Evolutionary conservation across 768 basidiomycete species (phyloP), one percentile per base, ranked within the genome.

Genomic region (Phaeolepiota aurea): DNA sequence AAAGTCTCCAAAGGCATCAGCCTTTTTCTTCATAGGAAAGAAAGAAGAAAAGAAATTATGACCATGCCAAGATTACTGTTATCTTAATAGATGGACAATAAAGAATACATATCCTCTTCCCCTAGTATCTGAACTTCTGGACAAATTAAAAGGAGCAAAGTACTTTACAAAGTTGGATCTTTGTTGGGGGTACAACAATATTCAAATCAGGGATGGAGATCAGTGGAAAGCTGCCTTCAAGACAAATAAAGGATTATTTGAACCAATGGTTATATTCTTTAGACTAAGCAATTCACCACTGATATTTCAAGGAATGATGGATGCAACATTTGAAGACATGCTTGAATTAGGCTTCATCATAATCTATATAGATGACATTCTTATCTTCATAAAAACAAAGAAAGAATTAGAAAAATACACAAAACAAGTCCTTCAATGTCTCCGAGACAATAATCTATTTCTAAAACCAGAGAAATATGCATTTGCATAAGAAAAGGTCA

Each of bases 331-430:
- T 20, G 30, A 48, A 44, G 42, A 48, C 2, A 13, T 44, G 3
- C 54, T 71, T n/a, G 43, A 48, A 2, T 14, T 41, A 19, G 56
- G 55, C 2, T 20, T 45, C 1, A 45, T 72, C 2, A 38, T 62
- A 2, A 52, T 71, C 1, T 70, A 76, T 47, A 47, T 73, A 22
- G 68, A 71, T 41, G 59, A 73, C 43, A 65, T 72, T 20, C 47
- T 70, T 37, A 58, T 66, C 32, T 65, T 51, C 28, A 52, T 52
- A 0, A 31, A 50, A 13, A 54, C 49, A 3, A 19, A 48, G 5
- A 43, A 45, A 9, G 45, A 58, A 34, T 54, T 54, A 30, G 21
- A 40, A 14, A 3, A 30, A 15, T 30, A 48, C 2, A 38, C 40
- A 12, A 40, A 40, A 18, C 11, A 41, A n/a, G 54, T 57, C 2